Conservation (phyloP, 129 eudicot species). For the Lonicera japonica region DNA sequence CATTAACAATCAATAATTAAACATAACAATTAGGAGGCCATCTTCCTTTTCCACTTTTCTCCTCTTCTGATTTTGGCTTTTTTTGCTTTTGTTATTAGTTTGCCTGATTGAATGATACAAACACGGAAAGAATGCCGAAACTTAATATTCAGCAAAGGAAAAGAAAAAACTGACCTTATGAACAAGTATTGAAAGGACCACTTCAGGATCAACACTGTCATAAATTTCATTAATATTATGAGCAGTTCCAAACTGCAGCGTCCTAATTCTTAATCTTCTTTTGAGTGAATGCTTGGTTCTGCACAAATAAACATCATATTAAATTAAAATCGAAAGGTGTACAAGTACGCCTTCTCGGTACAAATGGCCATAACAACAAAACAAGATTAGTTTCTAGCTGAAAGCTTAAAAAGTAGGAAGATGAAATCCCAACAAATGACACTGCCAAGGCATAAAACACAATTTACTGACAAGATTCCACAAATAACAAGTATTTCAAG, state of each 20-base stretch:
- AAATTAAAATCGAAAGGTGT: not conserved
- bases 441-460: not conserved
- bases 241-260: constrained; percentile 74
- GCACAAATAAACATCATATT: constrained; percentile 20
- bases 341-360: not conserved
- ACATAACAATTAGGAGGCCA: too few relatives aligned
- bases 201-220: constrained; percentile 90
- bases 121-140: not conserved
- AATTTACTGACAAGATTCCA: not conserved
- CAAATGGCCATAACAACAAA: not conserved
- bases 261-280: constrained; percentile 86
- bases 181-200: constrained; percentile 86
- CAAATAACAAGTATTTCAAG: not conserved
- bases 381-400: too few relatives aligned
- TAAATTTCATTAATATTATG: constrained; percentile 76
- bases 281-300: constrained; percentile 61
- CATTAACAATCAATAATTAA: too few relatives aligned
- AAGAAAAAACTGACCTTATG: constrained; percentile 58
- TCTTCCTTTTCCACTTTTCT: not conserved
- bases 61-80: not conserved
- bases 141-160: not conserved
- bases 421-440: too few relatives aligned
- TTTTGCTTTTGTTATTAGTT: too few relatives aligned
- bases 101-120: too few relatives aligned
- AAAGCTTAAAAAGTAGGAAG: too few relatives aligned